Percentiles rank a stretch among this genome's conserved stretches.
Conservation (phyloP, 2,329 filamentous ascomycete genomes). For the Emergomyces africanus region DNA sequence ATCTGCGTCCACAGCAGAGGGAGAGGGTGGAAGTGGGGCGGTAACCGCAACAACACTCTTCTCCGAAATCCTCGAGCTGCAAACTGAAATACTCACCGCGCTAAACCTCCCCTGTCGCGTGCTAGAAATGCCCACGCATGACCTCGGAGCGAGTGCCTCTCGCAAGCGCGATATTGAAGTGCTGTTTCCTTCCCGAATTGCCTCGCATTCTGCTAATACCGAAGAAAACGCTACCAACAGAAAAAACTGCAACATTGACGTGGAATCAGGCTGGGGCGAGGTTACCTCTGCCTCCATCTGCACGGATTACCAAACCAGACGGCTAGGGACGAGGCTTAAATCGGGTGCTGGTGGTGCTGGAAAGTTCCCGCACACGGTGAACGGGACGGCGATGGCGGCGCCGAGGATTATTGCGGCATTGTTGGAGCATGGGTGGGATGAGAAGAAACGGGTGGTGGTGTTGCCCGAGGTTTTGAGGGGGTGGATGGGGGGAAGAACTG, state of each 20-base stretch:
- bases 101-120: constrained; percentile 77
- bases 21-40: not conserved
- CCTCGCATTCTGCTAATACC: not conserved
- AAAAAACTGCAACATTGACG: not conserved
- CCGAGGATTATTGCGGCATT: constrained; percentile 81
- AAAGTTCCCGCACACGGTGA: constrained; percentile 76
- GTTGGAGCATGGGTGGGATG: constrained; percentile 82
- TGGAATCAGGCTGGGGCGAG: constrained; percentile 67
- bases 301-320: constrained; percentile 83
- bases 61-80: constrained; percentile 73
- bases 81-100: constrained; percentile 65
- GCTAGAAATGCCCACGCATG: constrained; percentile 79
- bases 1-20: no score
- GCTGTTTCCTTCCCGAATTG: constrained; percentile 68
- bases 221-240: constrained; percentile 2
- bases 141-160: constrained; percentile 77
- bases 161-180: constrained; percentile 91
- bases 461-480: constrained; percentile 68
- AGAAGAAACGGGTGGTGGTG: constrained; percentile 49
- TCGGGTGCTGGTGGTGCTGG: constrained; percentile 26
- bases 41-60: constrained; percentile 44
- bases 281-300: constrained; percentile 84
- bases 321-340: constrained; percentile 55
- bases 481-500: constrained; percentile 69
- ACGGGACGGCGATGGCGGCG: constrained; percentile 86